Evolutionary conservation across 257 asterid genomes (phyloP).

Genomic region (Plantago major): DNA sequence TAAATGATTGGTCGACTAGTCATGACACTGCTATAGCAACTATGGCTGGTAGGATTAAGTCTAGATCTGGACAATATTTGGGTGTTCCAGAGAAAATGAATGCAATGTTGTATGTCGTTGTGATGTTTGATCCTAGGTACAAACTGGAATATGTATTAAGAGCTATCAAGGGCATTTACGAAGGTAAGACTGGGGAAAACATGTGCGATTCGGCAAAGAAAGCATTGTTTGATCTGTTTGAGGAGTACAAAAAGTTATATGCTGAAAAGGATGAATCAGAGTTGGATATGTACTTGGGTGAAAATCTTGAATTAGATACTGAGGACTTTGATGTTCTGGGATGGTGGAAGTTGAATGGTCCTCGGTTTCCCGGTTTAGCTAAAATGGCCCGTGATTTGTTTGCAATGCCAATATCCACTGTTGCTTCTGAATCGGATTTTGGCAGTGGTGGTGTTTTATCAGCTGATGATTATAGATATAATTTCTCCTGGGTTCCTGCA

Average conservation of each 20-base stretch:
- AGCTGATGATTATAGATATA: too few relatives aligned
- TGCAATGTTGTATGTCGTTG: slow-evolving; percentile 8
- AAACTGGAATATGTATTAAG: neutral
- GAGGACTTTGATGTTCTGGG: too few relatives aligned
- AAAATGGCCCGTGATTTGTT: too few relatives aligned
- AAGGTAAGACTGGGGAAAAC: slow-evolving; percentile 4
- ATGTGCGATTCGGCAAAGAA: neutral
- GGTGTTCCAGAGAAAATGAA: slow-evolving; percentile 6
- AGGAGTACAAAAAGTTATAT: slow-evolving; percentile 8
- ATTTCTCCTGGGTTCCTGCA: too few relatives aligned
- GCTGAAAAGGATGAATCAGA: neutral
- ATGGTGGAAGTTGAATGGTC: too few relatives aligned
- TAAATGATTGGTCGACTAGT: neutral
- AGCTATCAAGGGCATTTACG: neutral
- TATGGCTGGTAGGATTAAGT: neutral
- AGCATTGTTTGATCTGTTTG: slow-evolving; percentile 11
- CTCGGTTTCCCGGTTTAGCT: too few relatives aligned
- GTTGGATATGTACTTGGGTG: neutral
- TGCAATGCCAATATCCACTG: too few relatives aligned
- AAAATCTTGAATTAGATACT: neutral
- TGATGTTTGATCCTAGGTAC: slow-evolving; percentile 1
- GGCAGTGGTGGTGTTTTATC: too few relatives aligned
- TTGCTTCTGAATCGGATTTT: too few relatives aligned
- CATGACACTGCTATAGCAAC: neutral
- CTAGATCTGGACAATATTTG: slow-evolving; percentile 3